These are phyloP conservation scores for Colletotrichum lupini DNA, from an alignment of 2,329 filamentous ascomycete genomes.

Conservation along the genomic window DNA sequence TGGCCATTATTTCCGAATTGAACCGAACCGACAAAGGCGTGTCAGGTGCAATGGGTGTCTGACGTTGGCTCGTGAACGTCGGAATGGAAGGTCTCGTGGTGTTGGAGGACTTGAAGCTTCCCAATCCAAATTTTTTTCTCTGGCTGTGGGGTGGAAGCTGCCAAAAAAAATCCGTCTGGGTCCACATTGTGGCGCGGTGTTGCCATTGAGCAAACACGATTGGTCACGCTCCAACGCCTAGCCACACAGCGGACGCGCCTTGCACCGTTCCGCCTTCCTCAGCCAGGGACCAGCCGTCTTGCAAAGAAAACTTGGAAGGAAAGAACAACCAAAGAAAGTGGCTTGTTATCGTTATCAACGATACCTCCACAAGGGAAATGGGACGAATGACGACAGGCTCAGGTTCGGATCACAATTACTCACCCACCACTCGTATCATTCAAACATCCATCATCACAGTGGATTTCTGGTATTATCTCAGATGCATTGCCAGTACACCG, in stretches of 20 bases:
- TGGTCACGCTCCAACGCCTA: background rate
- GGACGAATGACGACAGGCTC: background rate
- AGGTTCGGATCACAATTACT: too few relatives aligned
- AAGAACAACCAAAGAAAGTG: background rate
- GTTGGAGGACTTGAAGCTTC: slow-evolving; percentile 38
- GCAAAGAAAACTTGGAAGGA: background rate
- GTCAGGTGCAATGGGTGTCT: slow-evolving; percentile 18
- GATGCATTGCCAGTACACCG: too few relatives aligned
- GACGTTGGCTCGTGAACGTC: slow-evolving; percentile 35
- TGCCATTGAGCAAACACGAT: slow-evolving; percentile 23
- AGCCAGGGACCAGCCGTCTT: slow-evolving; percentile 2
- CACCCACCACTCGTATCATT: too few relatives aligned
- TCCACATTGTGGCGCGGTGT: slow-evolving; percentile 23
- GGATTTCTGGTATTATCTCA: too few relatives aligned
- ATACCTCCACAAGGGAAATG: background rate
- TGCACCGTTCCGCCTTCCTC: slow-evolving; percentile 18
- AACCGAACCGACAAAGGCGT: slow-evolving; percentile 15
- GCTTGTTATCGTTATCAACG: background rate
- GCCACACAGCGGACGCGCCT: slow-evolving; percentile 35
- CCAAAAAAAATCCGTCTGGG: slow-evolving; percentile 19
- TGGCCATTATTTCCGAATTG: slow-evolving; percentile 49
- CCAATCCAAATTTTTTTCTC: slow-evolving; percentile 40
- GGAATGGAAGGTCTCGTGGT: slow-evolving; percentile 31
- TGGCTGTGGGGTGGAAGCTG: slow-evolving; percentile 36
- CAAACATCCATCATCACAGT: too few relatives aligned